Evolutionary conservation across 2,329 filamentous ascomycete genomes (phyloP), one percentile per base, ranked within the genome.

Genomic region (Scytalidium lignicola): DNA sequence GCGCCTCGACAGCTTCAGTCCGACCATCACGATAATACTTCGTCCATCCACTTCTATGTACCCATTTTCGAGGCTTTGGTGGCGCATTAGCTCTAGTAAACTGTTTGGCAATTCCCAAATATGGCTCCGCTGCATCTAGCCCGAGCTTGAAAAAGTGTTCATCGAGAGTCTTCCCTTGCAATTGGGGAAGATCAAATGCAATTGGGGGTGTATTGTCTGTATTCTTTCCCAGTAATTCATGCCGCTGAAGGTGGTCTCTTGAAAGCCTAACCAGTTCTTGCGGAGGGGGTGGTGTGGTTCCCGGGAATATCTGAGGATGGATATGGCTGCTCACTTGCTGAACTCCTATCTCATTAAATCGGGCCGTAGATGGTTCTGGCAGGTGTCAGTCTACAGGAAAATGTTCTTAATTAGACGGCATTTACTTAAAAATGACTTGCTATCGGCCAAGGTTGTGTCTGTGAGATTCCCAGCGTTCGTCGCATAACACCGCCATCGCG

Each of bases 141-240:
- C 92, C 95, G 9, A 99, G 78, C 64, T 82, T 90, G 70, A 90
- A 76, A 63, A 99, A 99, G 69, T 99, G 95, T 65, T 97, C 91
- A 65, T 99, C 93, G 10, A 99, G 74, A 0, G 86, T 89, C 23
- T 78, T 65, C 13, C 93, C 93, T 52, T 90, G 85, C 1, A 99
- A 75, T 1, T 74, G 68, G 0, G 93, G 93, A 3, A 97, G 72
- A 59, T 96, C 84, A 65, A 99, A 96, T 10, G 82, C 87, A 61
- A 99, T 85, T 1, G 93, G 89, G 0, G 76, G 71, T 22, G 74
- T 72, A 44, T 80, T 81, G 67, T 95, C 90, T 60, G 87, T 90
- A 56, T 90, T 95, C 74, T 96, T 97, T 32, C 90, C 93, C 13
- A 91, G 76, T 15, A 99, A 74, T 21, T 96, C 88, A 74, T 99